These are phyloP conservation scores for Bimuria novae-zelandiae DNA, from an alignment of 2,329 filamentous ascomycete species.

Conservation along the genomic window DNA sequence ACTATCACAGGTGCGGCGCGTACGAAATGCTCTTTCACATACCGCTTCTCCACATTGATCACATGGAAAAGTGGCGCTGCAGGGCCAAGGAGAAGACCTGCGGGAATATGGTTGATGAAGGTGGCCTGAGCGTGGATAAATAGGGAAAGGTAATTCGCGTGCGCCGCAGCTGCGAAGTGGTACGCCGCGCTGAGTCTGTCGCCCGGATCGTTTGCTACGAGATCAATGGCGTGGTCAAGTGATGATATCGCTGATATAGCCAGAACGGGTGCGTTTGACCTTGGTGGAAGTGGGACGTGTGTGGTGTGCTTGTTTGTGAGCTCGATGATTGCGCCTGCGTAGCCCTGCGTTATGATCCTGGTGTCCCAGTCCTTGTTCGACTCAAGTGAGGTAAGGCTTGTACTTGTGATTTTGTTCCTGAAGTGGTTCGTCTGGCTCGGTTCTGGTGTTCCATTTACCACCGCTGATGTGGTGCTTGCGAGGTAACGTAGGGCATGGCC, in stretches of 20 bases:
- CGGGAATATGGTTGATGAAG: conserved; percentile 63
- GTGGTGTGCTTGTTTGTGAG: conserved; percentile 29
- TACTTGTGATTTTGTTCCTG: conserved; percentile 13
- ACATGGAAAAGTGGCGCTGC: conserved; percentile 22
- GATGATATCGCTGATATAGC: conserved; percentile 54
- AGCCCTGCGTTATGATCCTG: conserved; percentile 29
- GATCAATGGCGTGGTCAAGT: conserved; percentile 60
- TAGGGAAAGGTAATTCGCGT: conserved; percentile 64
- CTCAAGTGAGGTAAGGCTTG: conserved; percentile 15
- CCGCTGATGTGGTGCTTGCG: conserved; percentile 5
- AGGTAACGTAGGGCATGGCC: conserved; percentile 43
- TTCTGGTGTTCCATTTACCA: conserved; percentile 4
- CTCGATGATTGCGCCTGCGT: conserved; percentile 24
- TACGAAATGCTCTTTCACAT: conserved; percentile 26
- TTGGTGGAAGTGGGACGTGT: conserved; percentile 30
- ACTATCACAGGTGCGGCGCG: conserved; percentile 25
- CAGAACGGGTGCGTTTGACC: conserved; percentile 51
- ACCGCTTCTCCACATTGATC: conserved; percentile 23
- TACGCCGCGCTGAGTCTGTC: conserved; percentile 54
- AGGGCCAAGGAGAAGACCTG: conserved; percentile 54
- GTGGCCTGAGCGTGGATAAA: conserved; percentile 57
- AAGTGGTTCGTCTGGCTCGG: conserved; percentile 7
- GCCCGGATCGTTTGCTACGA: conserved; percentile 44
- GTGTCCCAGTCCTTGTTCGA: conserved; percentile 25
- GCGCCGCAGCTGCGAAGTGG: conserved; percentile 55